Base-by-base conservation (phyloP, 768 basidiomycete species). In the Podaxis sp. region DNA sequence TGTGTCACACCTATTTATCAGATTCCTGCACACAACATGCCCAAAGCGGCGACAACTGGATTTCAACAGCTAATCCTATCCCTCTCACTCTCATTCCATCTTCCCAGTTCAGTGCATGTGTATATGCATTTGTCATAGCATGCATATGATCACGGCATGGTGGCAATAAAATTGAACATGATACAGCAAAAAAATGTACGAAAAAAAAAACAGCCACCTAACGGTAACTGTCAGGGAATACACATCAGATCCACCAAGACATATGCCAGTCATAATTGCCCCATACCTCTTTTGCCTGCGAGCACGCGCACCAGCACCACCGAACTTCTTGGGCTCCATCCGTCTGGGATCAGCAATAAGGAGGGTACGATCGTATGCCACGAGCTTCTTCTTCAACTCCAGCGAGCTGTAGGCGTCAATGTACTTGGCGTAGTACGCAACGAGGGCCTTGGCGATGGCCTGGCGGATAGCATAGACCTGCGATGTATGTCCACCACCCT, bases 261-360 rank as follows among this genome's bases (percentile, higher is more conserved):
- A 55, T 21, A 46, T 2, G 35, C 50, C 16, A 48, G n/a, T n/a
- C 40, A 47, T 47, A 38, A 44, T 61, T 37, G 14, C 11, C 27
- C 70, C 83, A 63, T 64, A 94, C 93, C 89, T 92, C 85, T 96
- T 97, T 83, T 97, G 95, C 78, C 95, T 89, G 81, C 95, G 91
- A 62, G 95, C 94, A 85, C 95, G 93, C 66, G 95, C 95, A 88
- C 95, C 95, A 75, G 82, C 84, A 82, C 95, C 95, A 85, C 95
- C 96, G 75, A 98, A 98, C 80, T 96, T 97, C 88, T 98, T 98
- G 69, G 96, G 96, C 76, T 98, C 96, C 89, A 91, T 92, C 81
- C 96, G 89, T 79, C 97, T 88, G 66, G 93, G 94, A 74, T 96
- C 94, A 59, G 94, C 91, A 66, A 95, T 95, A 70, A 95, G 76